Percentiles rank a stretch among this genome's conserved stretches.
Evolutionary conservation across 495 filamentous ascomycete genomes (phyloP).

Genomic region (Amphirosellinia nigrospora): DNA sequence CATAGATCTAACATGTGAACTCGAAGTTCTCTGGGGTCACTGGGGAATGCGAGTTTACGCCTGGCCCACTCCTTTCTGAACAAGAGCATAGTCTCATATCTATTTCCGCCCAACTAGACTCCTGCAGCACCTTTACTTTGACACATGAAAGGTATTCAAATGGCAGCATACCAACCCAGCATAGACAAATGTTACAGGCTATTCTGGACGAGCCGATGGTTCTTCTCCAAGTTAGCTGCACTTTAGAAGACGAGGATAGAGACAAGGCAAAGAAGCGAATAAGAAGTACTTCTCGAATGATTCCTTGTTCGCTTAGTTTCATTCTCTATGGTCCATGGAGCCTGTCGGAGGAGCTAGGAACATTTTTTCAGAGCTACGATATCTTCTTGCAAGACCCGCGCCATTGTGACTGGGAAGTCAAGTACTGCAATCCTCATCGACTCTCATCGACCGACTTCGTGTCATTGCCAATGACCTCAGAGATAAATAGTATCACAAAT

Average conservation of each 20-base stretch:
- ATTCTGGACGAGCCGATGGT: slow-evolving; percentile 30
- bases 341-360: slow-evolving; percentile 29
- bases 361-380: slow-evolving; percentile 40
- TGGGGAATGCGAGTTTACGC: slow-evolving; percentile 8
- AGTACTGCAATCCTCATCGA: slow-evolving; percentile 54
- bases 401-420: too few relatives aligned
- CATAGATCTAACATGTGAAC: neutral
- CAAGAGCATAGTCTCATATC: neutral
- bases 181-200: slow-evolving; percentile 19
- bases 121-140: neutral
- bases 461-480: slow-evolving; percentile 22
- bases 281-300: neutral
- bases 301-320: neutral
- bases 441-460: slow-evolving; percentile 39
- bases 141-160: neutral
- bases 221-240: slow-evolving; percentile 26
- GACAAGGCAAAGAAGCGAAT: slow-evolving; percentile 1
- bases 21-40: slow-evolving; percentile 12
- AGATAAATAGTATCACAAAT: slow-evolving; percentile 29
- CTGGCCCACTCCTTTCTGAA: neutral
- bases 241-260: neutral
- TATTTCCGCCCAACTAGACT: neutral
- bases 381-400: slow-evolving; percentile 51
- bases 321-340: neutral
- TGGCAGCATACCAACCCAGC: neutral